Evolutionary conservation across 2,329 filamentous ascomycete genomes (phyloP).

Genomic region (Diaporthe sp.): DNA sequence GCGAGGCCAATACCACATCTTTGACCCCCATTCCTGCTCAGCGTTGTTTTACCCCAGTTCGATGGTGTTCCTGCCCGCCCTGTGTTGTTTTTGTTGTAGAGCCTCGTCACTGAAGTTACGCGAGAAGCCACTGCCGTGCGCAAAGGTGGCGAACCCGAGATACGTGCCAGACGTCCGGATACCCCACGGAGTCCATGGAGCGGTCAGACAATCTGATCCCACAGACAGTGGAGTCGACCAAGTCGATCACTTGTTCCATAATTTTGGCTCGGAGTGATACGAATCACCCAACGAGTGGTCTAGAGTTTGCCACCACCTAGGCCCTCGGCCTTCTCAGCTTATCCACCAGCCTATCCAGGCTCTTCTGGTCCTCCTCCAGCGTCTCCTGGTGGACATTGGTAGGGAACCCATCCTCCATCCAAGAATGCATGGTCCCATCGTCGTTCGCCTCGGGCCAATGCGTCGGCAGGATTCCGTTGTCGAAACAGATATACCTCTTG

Average conservation of each 20-base stretch:
- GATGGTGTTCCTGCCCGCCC: not conserved
- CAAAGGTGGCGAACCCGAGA: not conserved
- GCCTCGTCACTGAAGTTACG: not conserved
- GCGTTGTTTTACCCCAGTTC: not conserved
- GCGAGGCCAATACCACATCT: slow-evolving; percentile 30
- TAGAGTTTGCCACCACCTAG: not conserved
- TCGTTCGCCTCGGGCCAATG: slow-evolving; percentile 4
- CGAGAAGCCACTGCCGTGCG: not conserved
- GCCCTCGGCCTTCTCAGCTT: not conserved
- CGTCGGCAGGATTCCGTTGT: slow-evolving; percentile 2
- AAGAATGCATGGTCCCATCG: not conserved
- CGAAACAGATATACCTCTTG: slow-evolving; percentile 22
- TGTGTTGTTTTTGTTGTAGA: not conserved
- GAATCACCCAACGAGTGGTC: not conserved
- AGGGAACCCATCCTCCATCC: not conserved
- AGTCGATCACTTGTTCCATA: not conserved
- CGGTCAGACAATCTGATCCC: slow-evolving; percentile 5
- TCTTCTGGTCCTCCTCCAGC: slow-evolving; percentile 15
- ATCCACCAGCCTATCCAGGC: slow-evolving; percentile 4
- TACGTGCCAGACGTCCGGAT: not conserved
- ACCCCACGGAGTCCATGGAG: slow-evolving; percentile 2
- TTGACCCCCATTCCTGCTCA: slow-evolving; percentile 9
- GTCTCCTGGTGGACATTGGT: slow-evolving; percentile 8
- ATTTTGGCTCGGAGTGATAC: not conserved
- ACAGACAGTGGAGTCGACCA: not conserved